A percentile compares a stretch with the other conserved stretches of the same genome.
Evolutionary conservation across 306 rosid genomes (phyloP).

Genomic region (Vigna mungo): DNA sequence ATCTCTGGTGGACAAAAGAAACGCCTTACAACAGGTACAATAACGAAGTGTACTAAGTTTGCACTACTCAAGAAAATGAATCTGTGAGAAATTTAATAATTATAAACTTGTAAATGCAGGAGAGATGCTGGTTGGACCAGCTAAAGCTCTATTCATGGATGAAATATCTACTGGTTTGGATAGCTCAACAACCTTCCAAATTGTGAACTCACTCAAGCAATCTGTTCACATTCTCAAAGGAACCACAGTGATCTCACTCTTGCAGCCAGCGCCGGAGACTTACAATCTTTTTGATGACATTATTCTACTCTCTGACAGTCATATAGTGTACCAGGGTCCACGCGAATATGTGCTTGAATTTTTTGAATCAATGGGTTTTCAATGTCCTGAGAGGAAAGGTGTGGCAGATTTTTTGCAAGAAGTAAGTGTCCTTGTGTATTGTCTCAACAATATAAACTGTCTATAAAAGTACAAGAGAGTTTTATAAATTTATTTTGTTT

Average conservation of each 20-base stretch:
- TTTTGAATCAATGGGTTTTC: too few relatives aligned
- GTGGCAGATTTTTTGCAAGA: too few relatives aligned
- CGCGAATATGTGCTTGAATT: too few relatives aligned
- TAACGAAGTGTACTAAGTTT: not conserved
- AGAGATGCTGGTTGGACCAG: not conserved
- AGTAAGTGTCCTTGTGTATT: too few relatives aligned
- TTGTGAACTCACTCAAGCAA: not conserved
- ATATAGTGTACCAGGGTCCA: too few relatives aligned
- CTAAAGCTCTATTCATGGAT: not conserved
- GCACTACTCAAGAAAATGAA: too few relatives aligned
- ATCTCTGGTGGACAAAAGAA: slow-evolving; percentile 74
- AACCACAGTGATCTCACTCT: not conserved
- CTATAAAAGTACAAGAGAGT: not conserved
- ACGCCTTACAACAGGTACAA: slow-evolving; percentile 68
- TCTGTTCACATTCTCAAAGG: not conserved
- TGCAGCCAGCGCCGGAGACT: not conserved
- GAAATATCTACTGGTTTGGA: not conserved
- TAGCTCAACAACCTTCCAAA: not conserved
- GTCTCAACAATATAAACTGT: not conserved
- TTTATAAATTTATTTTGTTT: not conserved
- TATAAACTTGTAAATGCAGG: not conserved
- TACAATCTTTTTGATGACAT: not conserved
- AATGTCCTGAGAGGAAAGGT: too few relatives aligned
- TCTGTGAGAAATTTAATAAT: too few relatives aligned
- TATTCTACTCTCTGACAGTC: too few relatives aligned